A percentile compares a stretch with the other conserved stretches of the same genome.
Evolutionary conservation across 208 protist species (phyloP).

Genomic region (Cochliopodium minus): DNA sequence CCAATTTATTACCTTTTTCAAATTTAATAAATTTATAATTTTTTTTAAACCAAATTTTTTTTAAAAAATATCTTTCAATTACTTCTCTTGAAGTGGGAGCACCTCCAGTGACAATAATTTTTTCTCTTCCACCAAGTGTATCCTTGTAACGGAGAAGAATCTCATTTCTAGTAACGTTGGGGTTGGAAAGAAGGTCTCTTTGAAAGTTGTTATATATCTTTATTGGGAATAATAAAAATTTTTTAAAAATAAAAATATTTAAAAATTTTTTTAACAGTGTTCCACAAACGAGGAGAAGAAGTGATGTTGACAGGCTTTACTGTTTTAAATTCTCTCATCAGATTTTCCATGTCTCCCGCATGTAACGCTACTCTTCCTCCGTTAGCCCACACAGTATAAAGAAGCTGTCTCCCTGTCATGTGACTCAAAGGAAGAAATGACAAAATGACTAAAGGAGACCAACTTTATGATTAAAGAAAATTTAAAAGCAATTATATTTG

Average conservation of each 20-base stretch:
- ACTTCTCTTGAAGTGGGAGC: neutral
- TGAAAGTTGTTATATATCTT: too few species aligned
- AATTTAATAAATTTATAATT: too few species aligned
- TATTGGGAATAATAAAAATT: too few species aligned
- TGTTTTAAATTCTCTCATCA: neutral
- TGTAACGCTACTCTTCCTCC: neutral
- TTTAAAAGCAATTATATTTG: too few species aligned
- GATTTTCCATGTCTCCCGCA: neutral
- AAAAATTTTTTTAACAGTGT: too few species aligned
- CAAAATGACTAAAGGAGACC: too few species aligned
- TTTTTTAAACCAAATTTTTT: too few species aligned
- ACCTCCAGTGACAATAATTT: constrained; percentile 1
- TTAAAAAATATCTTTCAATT: too few species aligned
- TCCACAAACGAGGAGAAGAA: neutral
- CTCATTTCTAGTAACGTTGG: neutral
- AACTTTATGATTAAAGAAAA: too few species aligned
- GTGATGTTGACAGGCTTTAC: neutral
- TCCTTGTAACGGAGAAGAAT: neutral
- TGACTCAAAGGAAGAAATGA: constrained; percentile 1
- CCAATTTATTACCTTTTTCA: neutral
- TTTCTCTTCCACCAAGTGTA: neutral
- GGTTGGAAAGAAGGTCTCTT: too few species aligned
- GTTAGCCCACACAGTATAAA: neutral
- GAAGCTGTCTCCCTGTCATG: neutral
- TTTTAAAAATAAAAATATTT: too few species aligned